phyloP scores from a whole-genome alignment of 176 grass and related monocot genomes.

The Carex pumila region DNA sequence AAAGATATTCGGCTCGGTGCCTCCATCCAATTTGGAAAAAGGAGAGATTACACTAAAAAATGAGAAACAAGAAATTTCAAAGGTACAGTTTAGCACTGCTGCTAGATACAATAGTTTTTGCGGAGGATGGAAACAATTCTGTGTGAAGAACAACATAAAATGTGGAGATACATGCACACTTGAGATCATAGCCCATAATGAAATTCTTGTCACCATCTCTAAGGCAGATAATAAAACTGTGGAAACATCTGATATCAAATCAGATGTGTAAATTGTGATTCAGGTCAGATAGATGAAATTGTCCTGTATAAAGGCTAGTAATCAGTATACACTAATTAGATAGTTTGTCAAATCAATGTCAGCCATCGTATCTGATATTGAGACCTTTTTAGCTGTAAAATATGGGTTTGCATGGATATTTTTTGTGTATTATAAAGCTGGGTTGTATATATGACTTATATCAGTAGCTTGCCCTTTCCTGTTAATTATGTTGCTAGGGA shows the following conservation, averaged over 20 bases:
- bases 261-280: background rate
- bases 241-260: background rate
- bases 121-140: constrained; percentile 7
- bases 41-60: constrained; percentile 4
- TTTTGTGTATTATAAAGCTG: background rate
- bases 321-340: too few relatives aligned
- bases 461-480: too few relatives aligned
- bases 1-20: background rate
- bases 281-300: too few relatives aligned
- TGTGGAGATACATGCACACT: background rate
- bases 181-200: background rate
- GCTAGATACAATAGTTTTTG: background rate
- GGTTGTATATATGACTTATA: background rate
- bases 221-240: background rate
- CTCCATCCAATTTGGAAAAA: background rate
- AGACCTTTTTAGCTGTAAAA: background rate
- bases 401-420: background rate
- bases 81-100: background rate
- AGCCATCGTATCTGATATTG: background rate
- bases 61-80: constrained; percentile 4
- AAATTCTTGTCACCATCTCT: background rate
- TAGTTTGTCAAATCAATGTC: too few relatives aligned
- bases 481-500: background rate
- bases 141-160: background rate
- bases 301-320: background rate